Evolutionary conservation across 106 monocot genomes (phyloP), one percentile per base, ranked within the genome.

Genomic region (Amphibolis antarctica): DNA sequence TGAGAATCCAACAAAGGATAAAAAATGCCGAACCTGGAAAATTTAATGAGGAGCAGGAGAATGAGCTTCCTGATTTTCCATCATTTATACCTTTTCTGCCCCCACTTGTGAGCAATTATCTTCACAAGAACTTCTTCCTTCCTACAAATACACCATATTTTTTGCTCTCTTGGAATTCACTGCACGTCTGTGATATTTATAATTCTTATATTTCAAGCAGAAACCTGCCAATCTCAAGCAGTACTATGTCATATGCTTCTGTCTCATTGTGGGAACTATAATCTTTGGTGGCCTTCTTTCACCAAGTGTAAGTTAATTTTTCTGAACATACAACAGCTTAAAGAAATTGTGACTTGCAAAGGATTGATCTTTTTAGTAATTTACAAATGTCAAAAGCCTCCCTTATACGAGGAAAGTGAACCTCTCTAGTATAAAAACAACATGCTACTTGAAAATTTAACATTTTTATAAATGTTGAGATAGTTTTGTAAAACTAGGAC

Each of bases 61-160:
- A 85, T 71, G 98, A 98, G 72, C 74, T 98, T 76, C 90, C 91
- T 70, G 87, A 98, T 74, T 98, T 98, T 65, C 98, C 90, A 60
- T 98, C 98, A 58, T 98, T 91, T 63, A 98, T 98, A 70, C 98
- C 98, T 24, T 98, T 98, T 81, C 75, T 98, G 52, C 98, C 98
- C 77, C 98, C 82, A 42, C 63, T 98, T 64, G 96, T 96, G 65
- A 74, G 76, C 55, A 13, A 44, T 42, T n/a, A 47, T 19, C 36
- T 68, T 74, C 60, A n/a, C 50, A 25, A 53, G 63, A 11, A 20
- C 63, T 23, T 42, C 25, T 63, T 24, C 1, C 12, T 25, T 21
- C 10, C 4, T 18, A 60, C 12, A 56, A 15, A 25, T 27, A 25
- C 24, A 56, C 13, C 13, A 25, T 27, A 27, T 42, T 58, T 60